Evolutionary conservation across 106 monocot genomes (phyloP), one percentile per base, ranked within the genome.

Genomic region (Dendrobium nobile): DNA sequence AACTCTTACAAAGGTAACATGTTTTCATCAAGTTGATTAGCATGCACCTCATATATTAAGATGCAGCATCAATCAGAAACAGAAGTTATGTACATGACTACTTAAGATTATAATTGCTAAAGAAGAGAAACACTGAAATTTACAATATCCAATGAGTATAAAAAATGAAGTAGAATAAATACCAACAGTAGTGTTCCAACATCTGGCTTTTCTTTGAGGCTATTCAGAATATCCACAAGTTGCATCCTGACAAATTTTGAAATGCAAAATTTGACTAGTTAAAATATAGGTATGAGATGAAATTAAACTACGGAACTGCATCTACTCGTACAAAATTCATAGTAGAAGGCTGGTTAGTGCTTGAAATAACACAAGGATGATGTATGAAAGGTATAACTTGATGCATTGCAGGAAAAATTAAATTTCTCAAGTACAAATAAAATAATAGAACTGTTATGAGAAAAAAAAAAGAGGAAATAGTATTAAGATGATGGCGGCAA

Each of bases 191-290:
- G 81, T 78, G 93, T 90, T 65, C 84, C 91, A 72, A 99, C 98
- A 87, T 99, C 98, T 84, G 98, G 98, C 80, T 99, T 99, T 84
- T 99, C 98, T 84, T 90, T 95, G 26, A 99, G 86, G 83, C 85
- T 91, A 79, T 89, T 91, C 33, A 99, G 87, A 58, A 99, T 99
- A 78, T 95, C 98, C 68, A 95, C 86, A 75, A 99, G 78, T 80
- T 99, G 98, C 73, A 80, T 78, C 93, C 98, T 99, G 87, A 68
- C 42, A 88, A 77, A 74, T 78, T 81, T 24, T 22, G 47, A 82
- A 75, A 33, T 40, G 55, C 67, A 28, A 41, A 43, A 3, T 22
- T 61, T 22, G 61, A 22, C 22, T 22, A 5, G 61, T 61, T 61
- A 61, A 61, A 20, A 61, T 4, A 61, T 61, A 15, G 24, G 24